Conservation (phyloP, 257 asterid genomes). For the Petrea volubilis region DNA sequence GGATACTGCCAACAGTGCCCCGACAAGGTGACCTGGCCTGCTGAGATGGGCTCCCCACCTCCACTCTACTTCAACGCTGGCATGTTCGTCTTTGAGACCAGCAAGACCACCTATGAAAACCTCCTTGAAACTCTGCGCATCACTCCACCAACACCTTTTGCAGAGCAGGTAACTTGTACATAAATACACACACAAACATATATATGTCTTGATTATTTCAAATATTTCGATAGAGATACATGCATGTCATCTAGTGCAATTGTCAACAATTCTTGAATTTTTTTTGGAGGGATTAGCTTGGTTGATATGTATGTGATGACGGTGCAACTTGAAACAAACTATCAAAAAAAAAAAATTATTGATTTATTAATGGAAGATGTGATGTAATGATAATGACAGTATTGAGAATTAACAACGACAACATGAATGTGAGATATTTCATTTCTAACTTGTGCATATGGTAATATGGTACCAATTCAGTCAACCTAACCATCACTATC, state of each 20-base stretch:
- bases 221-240: neutral
- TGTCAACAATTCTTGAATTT: neutral
- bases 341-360: neutral
- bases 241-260: neutral
- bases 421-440: constrained; percentile 2
- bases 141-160: constrained; percentile 62
- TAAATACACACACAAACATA: neutral
- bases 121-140: constrained; percentile 44
- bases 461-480: neutral
- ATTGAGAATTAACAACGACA: neutral
- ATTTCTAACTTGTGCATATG: neutral
- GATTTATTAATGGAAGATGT: neutral
- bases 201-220: no score
- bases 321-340: neutral
- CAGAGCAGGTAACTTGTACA: constrained; percentile 43
- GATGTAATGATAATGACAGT: neutral
- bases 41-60: constrained; percentile 55
- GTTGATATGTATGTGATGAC: no score
- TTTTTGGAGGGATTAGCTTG: neutral
- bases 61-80: constrained; percentile 64
- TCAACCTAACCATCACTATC: constrained; percentile 9
- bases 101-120: constrained; percentile 36
- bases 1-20: constrained; percentile 73
- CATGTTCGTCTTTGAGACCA: constrained; percentile 59
- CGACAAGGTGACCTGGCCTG: constrained; percentile 51